Conservation (phyloP, 2,329 filamentous ascomycete genomes). For the Tolypocladium ovalisporum region DNA sequence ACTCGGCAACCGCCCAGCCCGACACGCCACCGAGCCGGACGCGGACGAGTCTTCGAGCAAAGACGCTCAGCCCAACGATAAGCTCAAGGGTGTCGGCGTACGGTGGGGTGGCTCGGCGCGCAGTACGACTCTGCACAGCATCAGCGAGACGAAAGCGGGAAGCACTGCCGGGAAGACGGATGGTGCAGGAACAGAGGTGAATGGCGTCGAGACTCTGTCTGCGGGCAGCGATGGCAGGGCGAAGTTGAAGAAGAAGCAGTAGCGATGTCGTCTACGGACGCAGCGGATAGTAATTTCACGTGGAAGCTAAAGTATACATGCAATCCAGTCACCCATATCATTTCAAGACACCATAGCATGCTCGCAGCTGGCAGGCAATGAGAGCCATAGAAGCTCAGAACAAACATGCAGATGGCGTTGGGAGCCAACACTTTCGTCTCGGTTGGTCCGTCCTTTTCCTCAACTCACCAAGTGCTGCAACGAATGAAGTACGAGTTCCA, state of each 20-base stretch:
- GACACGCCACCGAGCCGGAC: not conserved
- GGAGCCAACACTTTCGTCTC: no score
- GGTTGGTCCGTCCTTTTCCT: no score
- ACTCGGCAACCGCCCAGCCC: not conserved
- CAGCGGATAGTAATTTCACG: not conserved
- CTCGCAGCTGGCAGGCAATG: not conserved
- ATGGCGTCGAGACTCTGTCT: not conserved
- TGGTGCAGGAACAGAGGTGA: not conserved
- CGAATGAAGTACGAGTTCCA: no score
- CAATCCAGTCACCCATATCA: not conserved
- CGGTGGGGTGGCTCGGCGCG: constrained; percentile 3
- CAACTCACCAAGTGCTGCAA: no score
- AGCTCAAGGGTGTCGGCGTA: constrained; percentile 17
- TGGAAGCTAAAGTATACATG: not conserved
- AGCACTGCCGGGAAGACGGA: not conserved
- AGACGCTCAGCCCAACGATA: constrained; percentile 10
- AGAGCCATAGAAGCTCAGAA: not conserved
- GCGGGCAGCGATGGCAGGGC: not conserved
- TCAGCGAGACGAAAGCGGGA: not conserved
- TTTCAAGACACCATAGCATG: not conserved
- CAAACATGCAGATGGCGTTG: not conserved
- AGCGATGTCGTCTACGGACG: not conserved
- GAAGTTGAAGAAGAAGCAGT: not conserved
- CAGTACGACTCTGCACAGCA: constrained; percentile 1
- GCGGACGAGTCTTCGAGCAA: not conserved